These are phyloP conservation scores for Fraxinus sp. DNA, from an alignment of 305 asterid genomes.

Conservation along the genomic window DNA sequence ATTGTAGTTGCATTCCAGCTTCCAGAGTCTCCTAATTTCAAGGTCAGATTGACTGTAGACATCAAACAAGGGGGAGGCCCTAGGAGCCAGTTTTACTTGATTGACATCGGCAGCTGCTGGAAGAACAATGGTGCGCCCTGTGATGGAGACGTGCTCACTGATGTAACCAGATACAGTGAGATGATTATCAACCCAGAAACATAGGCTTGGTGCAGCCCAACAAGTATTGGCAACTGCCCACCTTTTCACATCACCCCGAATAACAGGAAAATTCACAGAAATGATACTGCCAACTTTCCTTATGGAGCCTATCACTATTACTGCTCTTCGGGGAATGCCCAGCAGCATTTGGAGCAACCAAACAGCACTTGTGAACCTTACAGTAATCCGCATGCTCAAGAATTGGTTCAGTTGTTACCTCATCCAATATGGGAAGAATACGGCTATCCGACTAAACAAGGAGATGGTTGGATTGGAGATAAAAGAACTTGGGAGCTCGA, in stretches of 20 bases:
- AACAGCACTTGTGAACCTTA: conserved; percentile 66
- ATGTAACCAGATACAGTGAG: conserved; percentile 71
- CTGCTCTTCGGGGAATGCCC: conserved; percentile 74
- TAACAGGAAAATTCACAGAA: conserved; percentile 47
- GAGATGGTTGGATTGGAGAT: conserved; percentile 68
- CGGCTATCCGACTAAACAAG: conserved; percentile 64
- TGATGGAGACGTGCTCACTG: conserved; percentile 58
- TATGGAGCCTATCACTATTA: conserved; percentile 73
- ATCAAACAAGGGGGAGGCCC: conserved; percentile 66
- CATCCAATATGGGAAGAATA: conserved; percentile 72
- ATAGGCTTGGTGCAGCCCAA: conserved; percentile 62
- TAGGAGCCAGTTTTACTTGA: conserved; percentile 73
- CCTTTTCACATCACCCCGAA: conserved; percentile 66
- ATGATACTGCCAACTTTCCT: conserved; percentile 59
- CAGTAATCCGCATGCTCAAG: conserved; percentile 78
- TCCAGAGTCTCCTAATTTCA: conserved; percentile 69
- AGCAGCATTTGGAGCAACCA: conserved; percentile 47
- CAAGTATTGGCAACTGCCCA: conserved; percentile 52
- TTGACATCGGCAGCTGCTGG: conserved; percentile 86
- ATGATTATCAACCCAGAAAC: conserved; percentile 69
- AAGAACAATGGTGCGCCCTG: conserved; percentile 66
- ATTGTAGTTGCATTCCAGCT: conserved; percentile 35
- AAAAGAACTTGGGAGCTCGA: conserved; percentile 64
- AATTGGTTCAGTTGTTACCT: conserved; percentile 67
- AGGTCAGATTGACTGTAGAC: conserved; percentile 53